Evolutionary conservation across 768 basidiomycete species (phyloP).

Genomic region (Mycena vulgaris): DNA sequence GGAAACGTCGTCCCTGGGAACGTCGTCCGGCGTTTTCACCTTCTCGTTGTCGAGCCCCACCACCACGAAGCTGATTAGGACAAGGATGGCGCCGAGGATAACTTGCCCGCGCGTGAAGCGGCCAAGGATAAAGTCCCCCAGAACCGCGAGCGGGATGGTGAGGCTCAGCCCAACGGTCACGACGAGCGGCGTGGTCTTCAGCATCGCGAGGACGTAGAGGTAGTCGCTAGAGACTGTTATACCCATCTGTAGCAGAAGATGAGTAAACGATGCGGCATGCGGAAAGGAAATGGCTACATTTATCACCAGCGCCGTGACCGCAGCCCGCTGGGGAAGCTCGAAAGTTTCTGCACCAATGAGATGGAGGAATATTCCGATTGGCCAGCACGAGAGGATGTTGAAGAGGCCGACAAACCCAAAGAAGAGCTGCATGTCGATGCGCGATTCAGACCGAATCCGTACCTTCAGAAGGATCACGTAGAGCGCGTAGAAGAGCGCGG

Average conservation of each 20-base stretch:
- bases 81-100: conserved; percentile 81
- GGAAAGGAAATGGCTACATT: conserved; percentile 60
- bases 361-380: conserved; percentile 85
- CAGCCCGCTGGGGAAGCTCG: conserved; percentile 72
- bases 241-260: conserved; percentile 69
- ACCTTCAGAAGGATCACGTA: conserved; percentile 95
- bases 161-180: conserved; percentile 94
- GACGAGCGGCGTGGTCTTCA: conserved; percentile 95
- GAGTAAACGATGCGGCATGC: conserved; percentile 37
- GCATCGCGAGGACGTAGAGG: conserved; percentile 90
- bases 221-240: conserved; percentile 91
- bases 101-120: conserved; percentile 72
- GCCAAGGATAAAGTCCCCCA: conserved; percentile 82
- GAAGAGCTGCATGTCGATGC: conserved; percentile 94
- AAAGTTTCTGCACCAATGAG: conserved; percentile 80
- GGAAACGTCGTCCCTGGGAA: conserved; percentile 8
- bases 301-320: conserved; percentile 63
- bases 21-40: conserved; percentile 43
- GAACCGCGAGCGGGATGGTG: conserved; percentile 92
- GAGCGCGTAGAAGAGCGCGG: conserved; percentile 88
- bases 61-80: conserved; percentile 82
- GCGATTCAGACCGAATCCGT: conserved; percentile 82
- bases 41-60: conserved; percentile 70
- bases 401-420: conserved; percentile 95
- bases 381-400: conserved; percentile 84